Base-by-base conservation (phyloP, 83 land plant species). In the Picea abies region DNA sequence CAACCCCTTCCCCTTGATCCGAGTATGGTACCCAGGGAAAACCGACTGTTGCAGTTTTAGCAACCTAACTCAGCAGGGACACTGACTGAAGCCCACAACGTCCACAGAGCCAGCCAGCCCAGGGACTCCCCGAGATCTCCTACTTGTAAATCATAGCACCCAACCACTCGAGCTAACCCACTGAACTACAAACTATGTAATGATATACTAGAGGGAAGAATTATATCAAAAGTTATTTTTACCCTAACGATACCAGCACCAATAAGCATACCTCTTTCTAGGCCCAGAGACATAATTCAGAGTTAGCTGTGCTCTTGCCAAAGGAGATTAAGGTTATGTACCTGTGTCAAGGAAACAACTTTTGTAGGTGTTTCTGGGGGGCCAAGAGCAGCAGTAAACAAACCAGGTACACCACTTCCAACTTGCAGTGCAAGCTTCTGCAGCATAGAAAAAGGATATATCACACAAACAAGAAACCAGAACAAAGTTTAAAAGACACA, bases 291-390 rank as follows among this genome's bases (percentile, higher is more conserved):
- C 56, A 41, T 41, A 52, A 52, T 10, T 52, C 12, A 52, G 2
- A 11, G 56, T 52, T 52, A 52, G 56, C 56, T 2, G 2, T 52
- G 14, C 56, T 52, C 12, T 11, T 29, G 29, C 49, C 17, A 65
- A 80, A 32, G 49, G 47, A 80, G 67, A 80, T 11, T 41, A 26
- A 66, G n/a, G 79, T 16, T 52, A 52, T 62, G 0, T 78, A 88
- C 97, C 81, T 94, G 90, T 39, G 93, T 91, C 20, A 96, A 81
- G 83, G 95, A 92, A 41, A 96, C 83, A 64, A 96, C 90, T 83
- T 91, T 96, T 63, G 95, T 82, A 39, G 90, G 68, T 63, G 83
- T 76, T 76, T 80, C 88, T 19, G 90, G 23, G 12, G 83, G 58
- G 23, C 82, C 60, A 47, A 62, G 70, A 63, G 60, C 63, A 19